Evolutionary conservation across 768 basidiomycete species (phyloP), one percentile per base, ranked within the genome.

Genomic region (Leucogyrophana mollusca): DNA sequence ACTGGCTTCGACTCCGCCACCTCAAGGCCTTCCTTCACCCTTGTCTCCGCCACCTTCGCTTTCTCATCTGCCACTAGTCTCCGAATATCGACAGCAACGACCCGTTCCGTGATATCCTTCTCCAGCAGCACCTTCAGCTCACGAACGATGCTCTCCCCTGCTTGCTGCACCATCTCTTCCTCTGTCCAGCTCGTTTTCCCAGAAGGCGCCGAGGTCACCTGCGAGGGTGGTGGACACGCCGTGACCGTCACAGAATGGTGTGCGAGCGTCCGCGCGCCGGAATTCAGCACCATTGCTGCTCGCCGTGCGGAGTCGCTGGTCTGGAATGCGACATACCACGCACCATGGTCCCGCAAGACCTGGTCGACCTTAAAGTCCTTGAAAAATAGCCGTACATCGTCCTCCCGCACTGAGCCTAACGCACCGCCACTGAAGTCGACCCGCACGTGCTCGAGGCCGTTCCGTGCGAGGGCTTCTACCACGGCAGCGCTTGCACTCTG

Each of bases 251-350:
- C 82, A 16, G 79, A 65, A 50, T 81, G 81, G 53, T 81, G 77
- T 1, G 73, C 78, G 3, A 89, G 74, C 47, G 72, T 79, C 33
- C 77, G 78, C 10, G 70, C 68, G 4, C 66, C 70, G 5, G 68
- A 66, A 49, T 67, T 70, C 27, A 94, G 76, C 3, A 90, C 82
- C 53, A 79, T 77, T 8, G 76, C 74, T 0, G 90, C 88, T 3
- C 85, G 73, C 5, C 81, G 72, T 0, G 93, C 93, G 0, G 77
- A 62, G 45, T 79, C 79, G 2, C 72, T 59, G 4, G 80, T 78
- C 16, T 69, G 58, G 61, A 96, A 97, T 3, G 91, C 87, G 52
- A 94, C 77, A 59, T 93, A 94, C 74, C 90, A 86, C 9, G 83
- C 87, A 2, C 69, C 66, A 41, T 78, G 76, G 60, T 88, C 87